A percentile compares a stretch with the other conserved stretches of the same genome.
phyloP scores from a whole-genome alignment of 306 rosid species.

The Glycine latifolia region DNA sequence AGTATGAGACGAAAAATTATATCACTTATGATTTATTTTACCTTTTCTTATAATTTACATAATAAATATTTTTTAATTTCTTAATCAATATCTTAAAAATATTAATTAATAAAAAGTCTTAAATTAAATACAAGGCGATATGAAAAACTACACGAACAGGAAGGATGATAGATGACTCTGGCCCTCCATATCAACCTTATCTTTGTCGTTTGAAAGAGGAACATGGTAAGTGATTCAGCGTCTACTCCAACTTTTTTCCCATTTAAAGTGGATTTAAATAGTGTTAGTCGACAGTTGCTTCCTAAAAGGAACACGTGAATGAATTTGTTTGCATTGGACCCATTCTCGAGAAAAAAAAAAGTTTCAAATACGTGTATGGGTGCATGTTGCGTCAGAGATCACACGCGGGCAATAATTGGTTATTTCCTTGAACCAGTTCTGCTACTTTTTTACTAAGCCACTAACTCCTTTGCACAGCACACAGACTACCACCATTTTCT shows the following conservation, averaged over 20 bases:
- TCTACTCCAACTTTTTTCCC: slow-evolving; percentile 27
- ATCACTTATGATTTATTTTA: no score
- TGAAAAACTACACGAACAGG: slow-evolving; percentile 38
- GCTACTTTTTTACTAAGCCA: slow-evolving; percentile 15
- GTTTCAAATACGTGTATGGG: not conserved
- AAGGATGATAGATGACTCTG: slow-evolving; percentile 19
- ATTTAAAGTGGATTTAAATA: slow-evolving; percentile 11
- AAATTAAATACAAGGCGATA: not conserved
- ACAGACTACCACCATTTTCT: not conserved
- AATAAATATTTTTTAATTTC: no score
- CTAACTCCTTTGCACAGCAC: not conserved
- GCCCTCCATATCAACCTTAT: slow-evolving; percentile 36
- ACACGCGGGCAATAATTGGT: slow-evolving; percentile 11
- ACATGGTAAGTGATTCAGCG: slow-evolving; percentile 39
- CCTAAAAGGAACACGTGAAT: slow-evolving; percentile 7
- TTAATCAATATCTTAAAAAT: no score
- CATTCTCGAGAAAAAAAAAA: not conserved
- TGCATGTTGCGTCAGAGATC: slow-evolving; percentile 51
- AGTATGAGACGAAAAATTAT: no score
- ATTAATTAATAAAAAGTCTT: no score
- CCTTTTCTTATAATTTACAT: no score
- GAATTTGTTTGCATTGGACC: not conserved
- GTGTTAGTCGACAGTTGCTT: not conserved
- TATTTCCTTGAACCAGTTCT: slow-evolving; percentile 8
- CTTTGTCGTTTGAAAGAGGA: slow-evolving; percentile 52